Base-by-base conservation (phyloP, 176 grass and related monocot genomes). In the Avena sativa region DNA sequence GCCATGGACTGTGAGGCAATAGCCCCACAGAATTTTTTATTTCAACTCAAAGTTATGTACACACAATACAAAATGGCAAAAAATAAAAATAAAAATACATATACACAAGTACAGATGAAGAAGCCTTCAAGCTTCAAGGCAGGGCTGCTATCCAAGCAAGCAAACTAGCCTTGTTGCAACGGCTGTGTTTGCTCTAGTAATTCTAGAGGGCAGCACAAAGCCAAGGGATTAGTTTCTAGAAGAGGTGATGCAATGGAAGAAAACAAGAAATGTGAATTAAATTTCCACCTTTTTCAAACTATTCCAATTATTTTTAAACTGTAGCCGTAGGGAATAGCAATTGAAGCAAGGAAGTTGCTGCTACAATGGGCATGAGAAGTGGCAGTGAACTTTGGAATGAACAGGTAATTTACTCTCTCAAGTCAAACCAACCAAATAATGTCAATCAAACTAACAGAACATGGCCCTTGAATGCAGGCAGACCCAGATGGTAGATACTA, bases 141-240 rank as follows among this genome's bases (percentile, higher is more conserved):
- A 32, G 0, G 30, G 30, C 30, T 32, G 0, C 30, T 32, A 32
- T 32, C 30, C 30, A 32, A 32, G 2, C 30, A 32, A 32, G 30
- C 30, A 32, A 32, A 32, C 30, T 32, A 32, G 0, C 30, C 30
- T 32, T 32, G 30, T 32, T 32, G 30, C 43, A 44, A 44, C 43
- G 0, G 0, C 43, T 44, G 43, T 81, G 50, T 89, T 94, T 63
- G 76, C 68, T 61, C 76, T 86, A 76, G 81, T 87, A 75, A 66
- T 88, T 89, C 81, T 92, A n/a, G 87, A 94, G 62, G 89, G 85
- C 12, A 89, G 81, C 85, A 88, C 87, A 75, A 87, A 92, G 17
- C 87, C 69, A 79, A 78, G 89, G 20, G 89, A 88, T 62, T 94
- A 87, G 85, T 94, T 94, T 90, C 89, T 87, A 69, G 85, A 91